Conservation (phyloP, 2,329 filamentous ascomycete species). For the Colletotrichum euphorbiae region DNA sequence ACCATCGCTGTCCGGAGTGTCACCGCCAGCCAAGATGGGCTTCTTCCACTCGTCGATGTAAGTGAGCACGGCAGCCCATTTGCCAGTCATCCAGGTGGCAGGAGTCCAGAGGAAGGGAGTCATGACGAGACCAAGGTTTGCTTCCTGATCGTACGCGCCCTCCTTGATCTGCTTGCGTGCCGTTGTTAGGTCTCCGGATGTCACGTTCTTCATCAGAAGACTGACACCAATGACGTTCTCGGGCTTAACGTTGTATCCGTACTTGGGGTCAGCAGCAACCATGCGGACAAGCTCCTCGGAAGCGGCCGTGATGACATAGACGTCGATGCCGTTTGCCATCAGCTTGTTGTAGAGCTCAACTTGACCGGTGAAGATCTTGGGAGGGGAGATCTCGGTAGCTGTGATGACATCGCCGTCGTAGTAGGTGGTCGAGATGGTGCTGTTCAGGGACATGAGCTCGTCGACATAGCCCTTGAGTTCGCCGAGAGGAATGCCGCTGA, state of each 20-base stretch:
- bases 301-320: constrained; percentile 55
- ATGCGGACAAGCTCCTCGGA: constrained; percentile 59
- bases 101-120: constrained; percentile 57
- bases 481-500: constrained; percentile 55
- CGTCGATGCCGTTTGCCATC: constrained; percentile 56
- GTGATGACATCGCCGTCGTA: constrained; percentile 49
- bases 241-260: constrained; percentile 58
- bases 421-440: constrained; percentile 51
- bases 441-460: constrained; percentile 58
- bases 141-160: constrained; percentile 49
- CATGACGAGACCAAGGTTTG: constrained; percentile 54
- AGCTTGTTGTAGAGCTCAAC: constrained; percentile 57
- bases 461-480: constrained; percentile 60
- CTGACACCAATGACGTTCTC: constrained; percentile 59
- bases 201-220: constrained; percentile 49
- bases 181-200: constrained; percentile 47
- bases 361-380: constrained; percentile 54
- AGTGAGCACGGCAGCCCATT: constrained; percentile 56
- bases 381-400: constrained; percentile 47
- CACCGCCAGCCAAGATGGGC: constrained; percentile 56
- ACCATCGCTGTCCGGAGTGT: constrained; percentile 56
- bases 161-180: constrained; percentile 54
- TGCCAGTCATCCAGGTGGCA: constrained; percentile 57
- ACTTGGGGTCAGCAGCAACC: constrained; percentile 57
- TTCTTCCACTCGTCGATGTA: constrained; percentile 58